Percentiles rank a stretch among this genome's conserved stretches.
These are phyloP conservation scores for Neonectria coccinea DNA, from an alignment of 2,329 filamentous ascomycete species.

Conservation along the genomic window DNA sequence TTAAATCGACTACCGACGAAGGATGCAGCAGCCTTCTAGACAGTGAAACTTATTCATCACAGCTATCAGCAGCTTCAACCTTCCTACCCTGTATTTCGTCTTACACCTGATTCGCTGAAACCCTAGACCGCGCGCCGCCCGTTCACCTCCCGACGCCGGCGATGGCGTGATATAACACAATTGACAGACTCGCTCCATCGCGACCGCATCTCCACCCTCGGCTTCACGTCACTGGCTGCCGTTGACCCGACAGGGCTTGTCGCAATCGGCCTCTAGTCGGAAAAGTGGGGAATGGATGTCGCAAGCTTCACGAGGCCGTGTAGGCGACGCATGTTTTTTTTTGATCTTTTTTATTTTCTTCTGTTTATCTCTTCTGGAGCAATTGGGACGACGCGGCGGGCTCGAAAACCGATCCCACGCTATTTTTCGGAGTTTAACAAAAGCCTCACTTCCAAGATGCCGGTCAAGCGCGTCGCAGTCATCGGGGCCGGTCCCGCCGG, in stretches of 20 bases:
- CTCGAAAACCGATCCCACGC: neutral
- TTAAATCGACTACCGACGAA: too few species aligned
- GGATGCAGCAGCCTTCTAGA: too few species aligned
- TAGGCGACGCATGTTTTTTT: conserved; percentile 1
- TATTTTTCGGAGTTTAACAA: neutral
- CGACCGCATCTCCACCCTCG: conserved; percentile 1
- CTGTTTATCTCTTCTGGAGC: neutral
- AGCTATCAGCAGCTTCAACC: neutral
- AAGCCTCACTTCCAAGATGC: conserved; percentile 19
- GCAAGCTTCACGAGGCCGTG: neutral
- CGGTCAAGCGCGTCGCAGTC: conserved; percentile 61
- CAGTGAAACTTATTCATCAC: neutral
- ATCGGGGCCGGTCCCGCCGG: conserved; percentile 72
- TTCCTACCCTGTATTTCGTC: neutral
- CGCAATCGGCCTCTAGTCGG: neutral
- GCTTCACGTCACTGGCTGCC: conserved; percentile 17
- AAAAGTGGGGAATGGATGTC: conserved; percentile 12
- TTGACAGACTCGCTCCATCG: conserved; percentile 1
- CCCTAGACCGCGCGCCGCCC: neutral
- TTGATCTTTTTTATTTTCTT: neutral
- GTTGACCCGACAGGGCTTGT: conserved; percentile 12
- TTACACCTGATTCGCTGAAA: neutral
- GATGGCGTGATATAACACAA: conserved; percentile 28
- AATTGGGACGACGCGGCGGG: neutral
- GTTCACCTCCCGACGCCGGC: conserved; percentile 16